Conservation (phyloP, 2,329 filamentous ascomycete species). For the Xylariomycetidae sp. region DNA sequence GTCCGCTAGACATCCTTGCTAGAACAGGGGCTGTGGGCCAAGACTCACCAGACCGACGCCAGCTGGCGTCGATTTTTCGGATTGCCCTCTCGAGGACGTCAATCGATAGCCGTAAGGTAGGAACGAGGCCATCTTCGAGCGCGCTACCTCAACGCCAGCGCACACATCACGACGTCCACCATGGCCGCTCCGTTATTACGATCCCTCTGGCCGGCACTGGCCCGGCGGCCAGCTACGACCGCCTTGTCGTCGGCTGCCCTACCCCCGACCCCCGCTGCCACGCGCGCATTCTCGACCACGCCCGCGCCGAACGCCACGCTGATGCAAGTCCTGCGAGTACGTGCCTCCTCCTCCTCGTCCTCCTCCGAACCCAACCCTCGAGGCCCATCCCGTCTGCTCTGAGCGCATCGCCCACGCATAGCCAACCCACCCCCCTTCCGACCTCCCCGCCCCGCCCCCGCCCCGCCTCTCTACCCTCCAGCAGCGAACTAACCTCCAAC, state of each 20-base stretch:
- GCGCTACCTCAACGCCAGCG: slow-evolving; percentile 1
- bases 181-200: slow-evolving; percentile 27
- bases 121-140: slow-evolving; percentile 2
- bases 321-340: slow-evolving; percentile 62
- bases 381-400: too few species aligned
- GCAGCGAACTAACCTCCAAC: not conserved
- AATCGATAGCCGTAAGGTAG: slow-evolving; percentile 3
- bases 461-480: not conserved
- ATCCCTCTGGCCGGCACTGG: slow-evolving; percentile 23
- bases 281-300: slow-evolving; percentile 53
- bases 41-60: slow-evolving; percentile 3
- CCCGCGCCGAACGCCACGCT: slow-evolving; percentile 55
- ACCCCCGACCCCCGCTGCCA: slow-evolving; percentile 11
- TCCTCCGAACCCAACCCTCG: not conserved
- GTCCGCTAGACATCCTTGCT: slow-evolving; percentile 2
- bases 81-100: slow-evolving; percentile 4
- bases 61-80: not conserved
- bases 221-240: slow-evolving; percentile 21
- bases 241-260: too few species aligned
- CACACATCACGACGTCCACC: slow-evolving; percentile 3
- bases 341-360: slow-evolving; percentile 7
- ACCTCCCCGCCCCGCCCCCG: not conserved
- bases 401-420: not conserved
- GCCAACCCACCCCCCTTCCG: not conserved
- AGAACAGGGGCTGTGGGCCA: not conserved